A percentile compares a stretch with the other conserved stretches of the same genome.
These are phyloP conservation scores for Rozella allomycis DNA, from an alignment of 371 early-diverging fungal genomes.

Conservation along the genomic window DNA sequence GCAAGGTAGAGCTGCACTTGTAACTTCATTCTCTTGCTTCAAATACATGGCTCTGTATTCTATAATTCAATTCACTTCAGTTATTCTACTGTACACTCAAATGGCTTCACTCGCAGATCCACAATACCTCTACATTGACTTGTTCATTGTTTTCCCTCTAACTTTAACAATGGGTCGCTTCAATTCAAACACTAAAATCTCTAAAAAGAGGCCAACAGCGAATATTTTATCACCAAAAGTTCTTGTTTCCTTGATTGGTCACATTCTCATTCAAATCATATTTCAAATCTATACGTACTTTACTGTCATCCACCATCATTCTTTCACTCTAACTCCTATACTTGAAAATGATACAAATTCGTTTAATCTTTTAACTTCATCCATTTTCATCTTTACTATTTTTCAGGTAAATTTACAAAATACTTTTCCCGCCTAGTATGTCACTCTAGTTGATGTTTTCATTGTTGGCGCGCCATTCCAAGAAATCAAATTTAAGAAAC, in stretches of 20 bases:
- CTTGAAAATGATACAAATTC: too few species aligned
- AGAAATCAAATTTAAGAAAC: too few species aligned
- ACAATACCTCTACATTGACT: constrained; percentile 67
- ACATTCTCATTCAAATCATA: constrained; percentile 47
- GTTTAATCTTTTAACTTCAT: too few species aligned
- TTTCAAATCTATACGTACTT: constrained; percentile 54
- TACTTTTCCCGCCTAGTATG: too few species aligned
- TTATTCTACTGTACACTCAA: constrained; percentile 62
- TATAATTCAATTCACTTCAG: constrained; percentile 66
- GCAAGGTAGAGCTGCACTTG: constrained; percentile 93
- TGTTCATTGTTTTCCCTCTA: constrained; percentile 63
- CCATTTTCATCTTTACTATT: too few species aligned
- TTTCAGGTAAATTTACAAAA: too few species aligned
- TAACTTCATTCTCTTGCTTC: constrained; percentile 91
- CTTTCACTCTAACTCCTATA: too few species aligned
- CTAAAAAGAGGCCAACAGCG: constrained; percentile 72
- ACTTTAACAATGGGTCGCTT: constrained; percentile 45
- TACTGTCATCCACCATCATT: constrained; percentile 35
- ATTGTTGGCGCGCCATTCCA: too few species aligned
- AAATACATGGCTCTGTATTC: constrained; percentile 89
- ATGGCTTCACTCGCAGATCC: constrained; percentile 75
- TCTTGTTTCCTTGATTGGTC: constrained; percentile 66
- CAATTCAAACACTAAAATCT: constrained; percentile 45
- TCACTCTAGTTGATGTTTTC: too few species aligned
- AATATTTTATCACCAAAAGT: constrained; percentile 70